Evolutionary conservation across 2,329 filamentous ascomycete species (phyloP).

Genomic region (Fusarium sp.): DNA sequence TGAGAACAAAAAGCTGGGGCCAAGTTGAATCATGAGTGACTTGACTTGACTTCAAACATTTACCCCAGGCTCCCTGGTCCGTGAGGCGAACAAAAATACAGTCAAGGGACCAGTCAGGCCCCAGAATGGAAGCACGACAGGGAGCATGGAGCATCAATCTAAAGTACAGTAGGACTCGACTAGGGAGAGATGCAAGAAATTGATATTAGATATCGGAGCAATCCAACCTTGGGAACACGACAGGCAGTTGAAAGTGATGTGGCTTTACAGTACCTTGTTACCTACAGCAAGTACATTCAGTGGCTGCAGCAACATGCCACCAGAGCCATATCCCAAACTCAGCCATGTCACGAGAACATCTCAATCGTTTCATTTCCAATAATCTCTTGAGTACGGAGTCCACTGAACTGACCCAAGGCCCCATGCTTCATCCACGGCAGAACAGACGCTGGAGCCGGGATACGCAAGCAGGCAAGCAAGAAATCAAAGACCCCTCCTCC

Average conservation of each 20-base stretch:
- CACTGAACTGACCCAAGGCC: too few relatives aligned
- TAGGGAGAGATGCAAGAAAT: constrained; percentile 24
- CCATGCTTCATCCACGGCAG: constrained; percentile 25
- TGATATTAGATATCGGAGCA: constrained; percentile 14
- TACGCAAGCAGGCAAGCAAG: constrained; percentile 30
- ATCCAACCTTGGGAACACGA: neutral
- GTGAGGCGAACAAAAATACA: constrained; percentile 31
- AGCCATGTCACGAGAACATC: neutral
- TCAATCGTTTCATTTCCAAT: neutral
- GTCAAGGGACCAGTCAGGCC: constrained; percentile 32
- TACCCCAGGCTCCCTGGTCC: constrained; percentile 30
- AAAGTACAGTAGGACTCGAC: constrained; percentile 9
- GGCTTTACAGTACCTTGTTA: constrained; percentile 13
- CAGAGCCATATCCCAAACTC: neutral
- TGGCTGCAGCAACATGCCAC: constrained; percentile 16
- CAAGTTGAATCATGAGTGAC: constrained; percentile 19
- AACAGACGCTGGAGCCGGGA: constrained; percentile 31
- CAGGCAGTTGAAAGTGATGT: constrained; percentile 7
- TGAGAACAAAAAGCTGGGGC: constrained; percentile 1
- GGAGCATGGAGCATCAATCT: constrained; percentile 23
- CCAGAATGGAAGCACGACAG: constrained; percentile 28
- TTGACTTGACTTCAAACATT: constrained; percentile 15
- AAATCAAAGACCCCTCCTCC: constrained; percentile 32
- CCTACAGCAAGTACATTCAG: neutral
- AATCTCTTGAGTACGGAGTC: neutral